Base-by-base conservation (phyloP, 1,284 basidiomycete species). In the Papiliotrema fonsecae region DNA sequence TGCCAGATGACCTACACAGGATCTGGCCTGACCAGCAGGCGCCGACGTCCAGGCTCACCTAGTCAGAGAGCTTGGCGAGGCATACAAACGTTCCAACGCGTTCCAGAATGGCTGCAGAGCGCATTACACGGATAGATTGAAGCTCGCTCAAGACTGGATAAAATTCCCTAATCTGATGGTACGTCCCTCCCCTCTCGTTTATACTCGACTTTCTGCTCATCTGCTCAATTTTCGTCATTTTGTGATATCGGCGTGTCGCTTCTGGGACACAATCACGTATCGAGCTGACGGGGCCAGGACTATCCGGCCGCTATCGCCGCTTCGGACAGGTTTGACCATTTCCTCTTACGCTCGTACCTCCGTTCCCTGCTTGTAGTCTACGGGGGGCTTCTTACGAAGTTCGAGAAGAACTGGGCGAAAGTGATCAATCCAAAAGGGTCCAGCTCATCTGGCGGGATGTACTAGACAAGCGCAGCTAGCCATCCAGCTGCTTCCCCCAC, bases 401-500 rank as follows among this genome's bases (percentile, higher is more conserved):
- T 65, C 42, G 53, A 64, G 49, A 42, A 52, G 18, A 67, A 67
- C 41, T 67, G 65, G 65, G 25, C 39, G 6, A 67, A 67, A 45
- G 62, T 65, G 26, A 62, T 65, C 54, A 54, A 62, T 45, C 65
- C 65, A 10, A 67, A 67, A 39, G 60, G 61, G 6, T 52, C 39
- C 22, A 45, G 49, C 16, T 31, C 28, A 9, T 28, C 39, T 22
- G 60, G 59, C 1, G 61, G 56, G 5, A 65, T 67, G 62, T 64
- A 62, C 55, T 63, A 55, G 47, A 13, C 21, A 11, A 5, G 34
- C n/a, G 24, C 24, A 45, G n/a, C 6, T 25, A 42, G 44, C 41
- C 37, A 13, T 14, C n/a, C n/a, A n/a, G n/a, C n/a, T n/a, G n/a
- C n/a, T n/a, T n/a, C n/a, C n/a, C n/a, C n/a, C n/a, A n/a, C n/a